These are phyloP conservation scores for Penicillium sp. DNA, from an alignment of 2,329 filamentous ascomycete species.

Conservation along the genomic window DNA sequence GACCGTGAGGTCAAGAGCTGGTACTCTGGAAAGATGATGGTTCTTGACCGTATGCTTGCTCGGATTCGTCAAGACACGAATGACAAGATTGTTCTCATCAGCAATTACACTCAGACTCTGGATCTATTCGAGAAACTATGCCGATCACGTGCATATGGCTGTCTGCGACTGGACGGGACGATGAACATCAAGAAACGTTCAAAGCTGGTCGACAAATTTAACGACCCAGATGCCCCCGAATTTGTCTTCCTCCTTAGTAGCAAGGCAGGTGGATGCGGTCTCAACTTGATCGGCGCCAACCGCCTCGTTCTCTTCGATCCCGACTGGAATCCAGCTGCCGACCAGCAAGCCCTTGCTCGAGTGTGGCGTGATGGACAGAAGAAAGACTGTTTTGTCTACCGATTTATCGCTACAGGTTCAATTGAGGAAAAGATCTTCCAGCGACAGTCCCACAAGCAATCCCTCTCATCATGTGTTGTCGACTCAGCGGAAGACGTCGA, in stretches of 20 bases:
- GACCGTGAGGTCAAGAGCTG: constrained; percentile 90
- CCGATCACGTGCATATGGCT: constrained; percentile 78
- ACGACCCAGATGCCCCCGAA: constrained; percentile 83
- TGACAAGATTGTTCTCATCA: constrained; percentile 98
- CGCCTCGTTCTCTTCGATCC: constrained; percentile 94
- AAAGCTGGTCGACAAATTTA: constrained; percentile 97
- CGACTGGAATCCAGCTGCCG: constrained; percentile 95
- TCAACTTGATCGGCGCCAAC: constrained; percentile 93
- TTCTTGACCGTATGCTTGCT: constrained; percentile 95
- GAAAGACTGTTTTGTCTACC: constrained; percentile 98
- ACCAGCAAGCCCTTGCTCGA: constrained; percentile 93
- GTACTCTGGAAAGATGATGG: constrained; percentile 98
- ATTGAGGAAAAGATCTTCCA: constrained; percentile 99
- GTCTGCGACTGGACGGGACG: constrained; percentile 84
- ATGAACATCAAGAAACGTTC: constrained; percentile 98
- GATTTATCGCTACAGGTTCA: constrained; percentile 97
- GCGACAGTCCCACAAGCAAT: constrained; percentile 96
- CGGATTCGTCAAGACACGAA: constrained; percentile 94
- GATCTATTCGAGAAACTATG: constrained; percentile 93
- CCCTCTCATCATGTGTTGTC: constrained; percentile 90
- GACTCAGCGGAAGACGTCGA: constrained; percentile 97
- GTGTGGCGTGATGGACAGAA: constrained; percentile 99
- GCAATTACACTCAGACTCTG: constrained; percentile 94
- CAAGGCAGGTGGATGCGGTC: constrained; percentile 93
- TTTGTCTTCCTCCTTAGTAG: constrained; percentile 96